Evolutionary conservation across 208 protist species (phyloP).

Genomic region (Trichomonas tenax): DNA sequence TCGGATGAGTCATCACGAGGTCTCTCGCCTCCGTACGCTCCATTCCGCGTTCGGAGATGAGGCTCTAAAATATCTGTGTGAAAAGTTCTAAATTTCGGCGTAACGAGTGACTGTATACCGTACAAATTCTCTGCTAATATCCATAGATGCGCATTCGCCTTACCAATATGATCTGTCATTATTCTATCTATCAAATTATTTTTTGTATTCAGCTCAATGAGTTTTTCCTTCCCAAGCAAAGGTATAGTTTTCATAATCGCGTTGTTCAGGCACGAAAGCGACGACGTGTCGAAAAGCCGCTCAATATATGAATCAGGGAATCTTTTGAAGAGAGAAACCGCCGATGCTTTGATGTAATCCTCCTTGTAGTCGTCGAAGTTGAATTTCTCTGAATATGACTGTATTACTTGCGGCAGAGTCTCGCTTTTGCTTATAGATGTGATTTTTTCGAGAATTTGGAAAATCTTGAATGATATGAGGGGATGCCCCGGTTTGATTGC

Average conservation of each 20-base stretch:
- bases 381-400: not conserved
- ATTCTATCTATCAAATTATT: not conserved
- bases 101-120: not conserved
- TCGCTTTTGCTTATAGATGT: not conserved
- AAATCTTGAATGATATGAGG: not conserved
- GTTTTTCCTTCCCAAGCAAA: not conserved
- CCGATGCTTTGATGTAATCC: not conserved
- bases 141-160: not conserved
- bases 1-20: not conserved
- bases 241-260: not conserved
- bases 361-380: not conserved
- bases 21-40: not conserved
- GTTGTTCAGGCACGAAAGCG: not conserved
- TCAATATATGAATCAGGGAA: not conserved
- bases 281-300: not conserved
- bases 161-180: not conserved
- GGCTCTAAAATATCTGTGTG: not conserved
- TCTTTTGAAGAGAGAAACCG: not conserved
- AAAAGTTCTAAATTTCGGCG: not conserved
- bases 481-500: not conserved
- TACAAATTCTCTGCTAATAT: not conserved
- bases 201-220: not conserved
- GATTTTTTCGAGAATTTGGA: not conserved
- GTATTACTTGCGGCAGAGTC: not conserved
- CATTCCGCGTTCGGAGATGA: not conserved